Percentiles rank a stretch among this genome's conserved stretches.
Evolutionary conservation across 805 yeast genomes (phyloP).

Genomic region (Torulaspora maleeae): DNA sequence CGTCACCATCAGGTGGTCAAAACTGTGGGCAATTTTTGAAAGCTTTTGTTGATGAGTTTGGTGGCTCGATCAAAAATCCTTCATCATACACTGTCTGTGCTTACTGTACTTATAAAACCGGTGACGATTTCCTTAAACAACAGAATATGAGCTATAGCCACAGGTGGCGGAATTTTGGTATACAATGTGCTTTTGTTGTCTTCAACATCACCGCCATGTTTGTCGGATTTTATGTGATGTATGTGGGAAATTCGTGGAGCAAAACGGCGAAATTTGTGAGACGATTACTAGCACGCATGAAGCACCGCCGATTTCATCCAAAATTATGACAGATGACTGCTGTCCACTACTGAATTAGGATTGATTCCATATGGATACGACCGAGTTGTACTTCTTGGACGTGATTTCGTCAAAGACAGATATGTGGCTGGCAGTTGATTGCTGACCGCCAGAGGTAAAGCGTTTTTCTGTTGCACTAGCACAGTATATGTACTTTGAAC

Average conservation of each 20-base stretch:
- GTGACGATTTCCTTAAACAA: constrained; percentile 39
- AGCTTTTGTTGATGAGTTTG: constrained; percentile 38
- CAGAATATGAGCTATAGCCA: constrained; percentile 42
- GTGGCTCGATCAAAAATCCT: constrained; percentile 55
- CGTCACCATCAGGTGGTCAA: constrained; percentile 51
- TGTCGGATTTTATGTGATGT: constrained; percentile 22
- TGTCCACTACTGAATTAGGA: not conserved
- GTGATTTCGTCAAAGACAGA: constrained; percentile 5
- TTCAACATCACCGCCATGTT: constrained; percentile 44
- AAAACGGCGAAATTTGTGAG: not conserved
- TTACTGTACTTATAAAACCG: constrained; percentile 39
- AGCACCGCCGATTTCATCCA: not conserved
- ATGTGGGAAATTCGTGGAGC: constrained; percentile 16
- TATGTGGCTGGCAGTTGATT: not conserved
- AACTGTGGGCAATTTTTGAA: constrained; percentile 57
- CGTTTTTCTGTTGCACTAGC: constrained; percentile 21
- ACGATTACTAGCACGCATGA: not conserved
- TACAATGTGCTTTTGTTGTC: constrained; percentile 47
- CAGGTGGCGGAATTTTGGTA: constrained; percentile 61
- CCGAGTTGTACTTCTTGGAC: not conserved
- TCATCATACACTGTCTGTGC: constrained; percentile 40
- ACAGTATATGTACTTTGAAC: constrained; percentile 30
- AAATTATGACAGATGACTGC: not conserved
- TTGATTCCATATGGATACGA: constrained; percentile 3
- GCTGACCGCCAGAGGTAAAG: not conserved